Evolutionary conservation across 257 asterid genomes (phyloP), one percentile per base, ranked within the genome.

Genomic region (Cruciata laevipes): DNA sequence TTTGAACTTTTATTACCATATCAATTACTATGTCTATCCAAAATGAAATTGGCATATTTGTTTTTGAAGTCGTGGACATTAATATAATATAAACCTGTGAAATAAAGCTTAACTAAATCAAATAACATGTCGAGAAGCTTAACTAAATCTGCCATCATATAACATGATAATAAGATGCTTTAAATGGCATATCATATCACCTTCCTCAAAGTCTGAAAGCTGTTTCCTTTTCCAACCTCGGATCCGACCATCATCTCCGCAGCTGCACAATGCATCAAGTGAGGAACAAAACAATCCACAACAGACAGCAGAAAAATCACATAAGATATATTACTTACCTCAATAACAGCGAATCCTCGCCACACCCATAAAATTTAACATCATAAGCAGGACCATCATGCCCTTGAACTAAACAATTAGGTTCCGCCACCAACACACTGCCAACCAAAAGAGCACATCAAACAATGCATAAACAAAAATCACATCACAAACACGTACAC

Each of bases 351-450:
- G 95, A 74, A 76, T 90, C 97, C n/a, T 90, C 86, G 3, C 63
- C 79, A n/a, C 68, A 33, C 3, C 79, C 80, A 18, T 85, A 93
- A 75, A 93, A 93, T 64, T 80, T 86, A 67, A 93, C 90, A 85
- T 90, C 99, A 83, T 93, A 93, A 79, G 90, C 96, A 52, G 99
- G 96, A 23, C 97, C 99, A 67, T 88, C 87, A 71, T 93, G 97
- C 73, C 95, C 99, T 80, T 81, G 85, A 44, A 84, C 79, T 77
- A 81, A 68, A 75, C 80, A 81, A 57, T 79, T 64, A 7, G 96
- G 96, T 69, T 88, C 97, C 62, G 95, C 90, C 78, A 76, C 80
- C 56, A 80, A 37, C 83, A 81, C 83, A 71, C 99, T 90, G 73
- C 82, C 74, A 77, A 47, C 83, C 75, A 78, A 37, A 58, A 78